Percentiles rank a stretch among this genome's conserved stretches.
These are phyloP conservation scores for Ceriops tagal DNA, from an alignment of 345 rosid species.

Conservation along the genomic window DNA sequence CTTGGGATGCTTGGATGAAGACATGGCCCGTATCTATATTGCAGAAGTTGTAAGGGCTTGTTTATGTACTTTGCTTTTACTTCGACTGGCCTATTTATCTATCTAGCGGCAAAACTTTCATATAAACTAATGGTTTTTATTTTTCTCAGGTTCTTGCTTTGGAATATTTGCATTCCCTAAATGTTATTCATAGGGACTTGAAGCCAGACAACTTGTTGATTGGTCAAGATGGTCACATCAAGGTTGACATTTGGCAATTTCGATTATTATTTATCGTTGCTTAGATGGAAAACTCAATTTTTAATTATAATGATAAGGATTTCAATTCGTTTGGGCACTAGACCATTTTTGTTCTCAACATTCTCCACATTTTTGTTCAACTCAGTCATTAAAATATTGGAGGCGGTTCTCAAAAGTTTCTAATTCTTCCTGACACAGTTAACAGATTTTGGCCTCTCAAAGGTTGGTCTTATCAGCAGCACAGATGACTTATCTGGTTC, in stretches of 20 bases:
- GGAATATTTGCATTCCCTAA: constrained; percentile 93
- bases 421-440: constrained; percentile 59
- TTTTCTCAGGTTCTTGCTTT: constrained; percentile 85
- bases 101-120: constrained; percentile 25
- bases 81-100: background rate
- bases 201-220: constrained; percentile 98
- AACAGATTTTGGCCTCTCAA: constrained; percentile 99
- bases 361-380: no score
- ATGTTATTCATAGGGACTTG: constrained; percentile 91
- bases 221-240: constrained; percentile 96
- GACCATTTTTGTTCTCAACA: no score
- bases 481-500: constrained; percentile 91
- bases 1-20: constrained; percentile 92
- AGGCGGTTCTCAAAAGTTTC: constrained; percentile 18
- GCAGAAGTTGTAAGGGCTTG: constrained; percentile 88
- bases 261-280: background rate
- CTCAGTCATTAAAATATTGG: background rate
- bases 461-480: constrained; percentile 95
- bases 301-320: background rate
- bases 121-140: constrained; percentile 34
- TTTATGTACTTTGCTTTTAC: constrained; percentile 14
- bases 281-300: background rate
- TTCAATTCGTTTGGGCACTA: background rate
- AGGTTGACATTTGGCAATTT: constrained; percentile 50
- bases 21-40: constrained; percentile 82